Evolutionary conservation across 805 yeast species (phyloP), one percentile per base, ranked within the genome.

Genomic region (Barnettozyma pratensis): DNA sequence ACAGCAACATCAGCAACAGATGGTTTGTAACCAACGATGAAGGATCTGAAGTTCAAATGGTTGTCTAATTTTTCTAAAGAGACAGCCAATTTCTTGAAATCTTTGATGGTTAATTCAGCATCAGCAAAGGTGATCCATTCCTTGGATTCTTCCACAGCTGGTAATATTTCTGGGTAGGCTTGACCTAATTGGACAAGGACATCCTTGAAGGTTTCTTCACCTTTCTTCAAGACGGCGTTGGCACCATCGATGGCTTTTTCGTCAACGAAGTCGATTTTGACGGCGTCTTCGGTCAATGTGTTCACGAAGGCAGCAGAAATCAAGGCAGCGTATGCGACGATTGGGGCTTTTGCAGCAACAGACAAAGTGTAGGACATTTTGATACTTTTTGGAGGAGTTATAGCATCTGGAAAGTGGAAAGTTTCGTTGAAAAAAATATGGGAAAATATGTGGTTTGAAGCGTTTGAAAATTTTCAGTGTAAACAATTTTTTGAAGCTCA

Each of bases 331-430:
- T 88, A 92, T 30, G 92, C 94, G 49, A 87, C 84, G 44, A 78
- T 75, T 19, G 87, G 87, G 5, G 96, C 95, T 73, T 89, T 91
- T 48, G 87, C 89, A 50, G 96, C 96, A 55, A 91, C 69, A 49
- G 82, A 75, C 53, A 91, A 73, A 42, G 66, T 61, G 50, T 54
- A 55, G 14, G 73, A 70, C 62, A 79, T 68, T 37, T 35, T 38
- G 41, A 12, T 39, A 34, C n/a, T 6, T 19, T 3, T 19, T 19
- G 19, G 19, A 19, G 19, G 19, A 19, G 19, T 19, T 19, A 19
- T 19, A 19, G 19, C 3, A 19, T 19, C 19, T 19, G 19, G 29
- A 39, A 39, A 29, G 9, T 6, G 34, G 29, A 29, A 39, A 39
- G 14, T 9, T 28, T 28, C 14, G 11, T 3, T 39, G 12, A 37